These are phyloP conservation scores for Filosporella fistucella DNA, from an alignment of 495 filamentous ascomycete species.

Conservation along the genomic window DNA sequence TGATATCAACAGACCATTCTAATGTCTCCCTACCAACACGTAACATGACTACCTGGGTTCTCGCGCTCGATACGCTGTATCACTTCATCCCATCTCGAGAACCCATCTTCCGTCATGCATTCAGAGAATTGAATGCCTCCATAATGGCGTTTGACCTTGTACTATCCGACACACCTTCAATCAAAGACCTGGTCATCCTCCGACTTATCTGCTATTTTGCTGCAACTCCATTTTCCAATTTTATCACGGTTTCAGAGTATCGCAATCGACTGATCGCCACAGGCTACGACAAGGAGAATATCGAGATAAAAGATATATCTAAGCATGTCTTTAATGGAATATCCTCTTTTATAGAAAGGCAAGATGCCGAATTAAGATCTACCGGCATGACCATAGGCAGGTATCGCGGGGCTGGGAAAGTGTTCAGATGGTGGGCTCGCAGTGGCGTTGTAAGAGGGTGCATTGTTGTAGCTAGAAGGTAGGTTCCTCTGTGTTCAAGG, in stretches of 20 bases:
- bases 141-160: conserved; percentile 32
- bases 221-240: conserved; percentile 6
- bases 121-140: conserved; percentile 30
- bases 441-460: conserved; percentile 36
- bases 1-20: neutral
- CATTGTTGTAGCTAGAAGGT: conserved; percentile 36
- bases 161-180: neutral
- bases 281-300: conserved; percentile 33
- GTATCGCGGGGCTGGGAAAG: conserved; percentile 28
- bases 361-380: conserved; percentile 26
- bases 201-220: neutral
- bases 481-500: too few relatives aligned
- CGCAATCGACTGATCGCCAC: conserved; percentile 21
- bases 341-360: conserved; percentile 28
- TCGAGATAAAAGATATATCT: conserved; percentile 41
- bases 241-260: conserved; percentile 1
- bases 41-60: too few relatives aligned
- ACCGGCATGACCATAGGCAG: conserved; percentile 36
- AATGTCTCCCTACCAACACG: too few relatives aligned
- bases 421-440: conserved; percentile 44
- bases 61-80: conserved; percentile 46
- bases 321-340: conserved; percentile 37
- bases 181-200: neutral
- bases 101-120: conserved; percentile 33
- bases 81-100: conserved; percentile 44